Base-by-base conservation (phyloP, 192 early-diverging fungal species). In the Entomortierella lignicola region DNA sequence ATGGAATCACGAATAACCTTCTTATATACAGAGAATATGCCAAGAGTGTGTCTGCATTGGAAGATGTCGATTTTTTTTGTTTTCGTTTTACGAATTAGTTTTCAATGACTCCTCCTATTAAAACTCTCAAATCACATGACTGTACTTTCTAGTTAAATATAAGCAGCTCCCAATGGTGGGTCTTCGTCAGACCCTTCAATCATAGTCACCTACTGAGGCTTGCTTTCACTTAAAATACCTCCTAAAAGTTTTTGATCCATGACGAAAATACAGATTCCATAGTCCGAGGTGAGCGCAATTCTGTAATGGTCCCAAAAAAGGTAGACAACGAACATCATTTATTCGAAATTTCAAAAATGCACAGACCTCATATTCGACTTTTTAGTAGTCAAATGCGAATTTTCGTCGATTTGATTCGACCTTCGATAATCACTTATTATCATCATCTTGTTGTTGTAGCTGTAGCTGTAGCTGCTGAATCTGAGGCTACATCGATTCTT, bases 241-340 rank as follows among this genome's bases (percentile, higher is more conserved):
- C 57, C 55, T 0, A n/a, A 25, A n/a, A 26, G 12, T 29, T 77
- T 66, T 25, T 59, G 44, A 17, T 77, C 56, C 66, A 77, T 77
- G 15, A 69, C 74, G 5, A 77, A 62, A 5, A 69, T 30, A 15
- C 55, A 63, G 2, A 77, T 55, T 3, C 74, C 66, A 20, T 60
- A 44, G 8, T 64, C 12, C 20, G 54, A 52, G 2, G 74, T 69
- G 17, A 77, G 60, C 0, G 60, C 18, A 21, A 77, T 69, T 4
- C 74, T 30, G 29, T 69, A 77, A 8, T 77, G 66, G 6, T 69
- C 66, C 74, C 74, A 77, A 1, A 69, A 48, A 15, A 69, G n/a
- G 39, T 51, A 77, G 2, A 66, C 66, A 10, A 63, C 37, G 34
- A 77, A 68, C 25, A 52, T 27, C 4, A 77, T n/a, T n/a, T n/a